Evolutionary conservation across 2,329 filamentous ascomycete genomes (phyloP), one percentile per base, ranked within the genome.

Genomic region (Fusarium sp.): DNA sequence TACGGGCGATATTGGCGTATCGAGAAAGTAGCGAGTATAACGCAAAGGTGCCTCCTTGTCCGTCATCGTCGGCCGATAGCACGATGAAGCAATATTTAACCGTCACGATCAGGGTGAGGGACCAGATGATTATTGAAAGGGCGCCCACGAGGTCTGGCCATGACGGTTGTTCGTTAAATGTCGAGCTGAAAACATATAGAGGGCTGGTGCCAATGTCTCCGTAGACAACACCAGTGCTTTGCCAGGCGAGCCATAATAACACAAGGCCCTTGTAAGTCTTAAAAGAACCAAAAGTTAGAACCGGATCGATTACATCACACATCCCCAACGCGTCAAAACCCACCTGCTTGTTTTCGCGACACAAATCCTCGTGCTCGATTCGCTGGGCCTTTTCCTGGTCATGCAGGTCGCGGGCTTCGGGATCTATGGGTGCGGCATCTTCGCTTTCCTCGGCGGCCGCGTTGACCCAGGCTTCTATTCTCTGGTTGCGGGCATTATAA

Each of bases 111-210:
- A 92, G 79, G 24, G 88, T 90, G 34, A 92, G 78, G 0, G 89
- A 87, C 90, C 90, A 92, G 45, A 92, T 86, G 64, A 92, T 87
- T 43, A 92, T 84, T 5, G 90, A 92, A 3, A 92, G 80, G 0
- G 87, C 89, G 46, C 90, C 88, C 45, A 91, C 81, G 5, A 92
- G 81, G 69, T 91, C 87, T 22, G 87, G 81, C 69, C 85, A 85
- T 8, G 79, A 82, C 1, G 89, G 89, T 17, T 84, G 78, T 4
- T 80, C 78, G 26, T 83, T 81, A 72, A 92, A 92, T 1, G 88
- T 91, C n/a, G 87, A 89, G 19, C 89, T 91, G 76, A 82, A 92
- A 19, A 92, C 90, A 72, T 92, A 92, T 19, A 92, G 85, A n/a
- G 89, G 89, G 62, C 85, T 88, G 21, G 83, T 85, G 58, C 89